Conservation (phyloP, 257 asterid genomes). For the Coffea canephora region DNA sequence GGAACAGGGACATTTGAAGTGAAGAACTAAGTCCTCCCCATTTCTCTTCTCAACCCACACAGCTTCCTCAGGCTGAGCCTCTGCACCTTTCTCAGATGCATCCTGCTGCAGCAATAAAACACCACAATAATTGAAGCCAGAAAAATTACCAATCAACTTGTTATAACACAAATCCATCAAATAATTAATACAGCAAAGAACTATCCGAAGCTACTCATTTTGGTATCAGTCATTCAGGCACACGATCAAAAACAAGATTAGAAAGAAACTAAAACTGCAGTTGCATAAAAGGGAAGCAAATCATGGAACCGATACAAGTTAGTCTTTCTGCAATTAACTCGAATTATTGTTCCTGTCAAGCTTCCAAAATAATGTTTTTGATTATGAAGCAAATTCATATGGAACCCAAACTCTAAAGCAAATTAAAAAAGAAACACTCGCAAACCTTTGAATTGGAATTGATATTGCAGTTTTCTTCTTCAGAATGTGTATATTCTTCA, state of each 20-base stretch:
- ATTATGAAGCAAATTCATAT: not conserved
- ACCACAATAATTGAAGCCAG: not conserved
- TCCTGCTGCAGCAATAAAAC: not conserved
- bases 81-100: not conserved
- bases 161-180: no score
- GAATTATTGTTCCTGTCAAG: not conserved
- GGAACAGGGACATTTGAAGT: not conserved
- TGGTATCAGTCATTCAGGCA: not conserved
- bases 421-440: no score
- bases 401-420: not conserved
- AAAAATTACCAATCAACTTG: no score
- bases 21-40: not conserved
- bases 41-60: not conserved
- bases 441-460: not conserved
- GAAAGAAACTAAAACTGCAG: not conserved
- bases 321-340: not conserved
- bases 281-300: not conserved
- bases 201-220: not conserved
- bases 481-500: not conserved
- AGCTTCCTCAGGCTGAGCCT: not conserved
- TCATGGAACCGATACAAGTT: not conserved
- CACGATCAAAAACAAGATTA: no score
- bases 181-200: not conserved
- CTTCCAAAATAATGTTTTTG: no score
- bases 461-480: not conserved